These are phyloP conservation scores for Claviceps fusiformis DNA, from an alignment of 2,329 filamentous ascomycete species.

Conservation along the genomic window DNA sequence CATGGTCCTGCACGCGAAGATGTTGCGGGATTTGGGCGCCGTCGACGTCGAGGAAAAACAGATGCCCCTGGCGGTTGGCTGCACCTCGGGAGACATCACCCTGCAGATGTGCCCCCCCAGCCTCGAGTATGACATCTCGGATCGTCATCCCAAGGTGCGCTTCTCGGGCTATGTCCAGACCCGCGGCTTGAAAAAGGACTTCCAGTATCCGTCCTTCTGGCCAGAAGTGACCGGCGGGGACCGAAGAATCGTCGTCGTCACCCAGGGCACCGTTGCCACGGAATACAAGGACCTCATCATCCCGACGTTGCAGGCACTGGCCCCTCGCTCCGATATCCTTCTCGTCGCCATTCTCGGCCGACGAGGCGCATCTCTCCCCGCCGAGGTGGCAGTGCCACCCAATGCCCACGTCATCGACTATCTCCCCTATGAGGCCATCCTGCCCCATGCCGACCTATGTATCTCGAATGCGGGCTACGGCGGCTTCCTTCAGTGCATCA, in stretches of 20 bases:
- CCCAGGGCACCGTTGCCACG: constrained; percentile 31
- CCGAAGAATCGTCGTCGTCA: constrained; percentile 30
- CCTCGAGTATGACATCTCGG: constrained; percentile 25
- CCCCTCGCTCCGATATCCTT: constrained; percentile 23
- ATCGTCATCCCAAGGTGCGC: constrained; percentile 23
- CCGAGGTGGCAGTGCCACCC: constrained; percentile 17
- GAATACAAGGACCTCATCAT: constrained; percentile 28
- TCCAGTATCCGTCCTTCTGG: neutral
- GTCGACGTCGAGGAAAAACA: neutral
- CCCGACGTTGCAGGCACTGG: constrained; percentile 30
- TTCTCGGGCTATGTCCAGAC: constrained; percentile 27
- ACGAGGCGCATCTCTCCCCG: constrained; percentile 12
- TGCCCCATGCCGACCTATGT: constrained; percentile 30
- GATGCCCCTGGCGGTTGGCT: constrained; percentile 19
- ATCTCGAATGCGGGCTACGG: constrained; percentile 36
- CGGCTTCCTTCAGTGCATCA: constrained; percentile 29
- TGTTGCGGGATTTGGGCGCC: neutral
- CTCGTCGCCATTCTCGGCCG: constrained; percentile 19
- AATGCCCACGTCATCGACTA: constrained; percentile 33
- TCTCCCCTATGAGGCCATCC: constrained; percentile 31
- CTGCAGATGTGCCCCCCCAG: constrained; percentile 25
- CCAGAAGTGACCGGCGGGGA: constrained; percentile 7
- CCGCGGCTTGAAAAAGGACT: neutral
- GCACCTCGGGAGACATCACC: constrained; percentile 21
- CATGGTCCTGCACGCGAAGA: neutral